Conservation (phyloP, 345 rosid species). For the Lepidium didymum region DNA sequence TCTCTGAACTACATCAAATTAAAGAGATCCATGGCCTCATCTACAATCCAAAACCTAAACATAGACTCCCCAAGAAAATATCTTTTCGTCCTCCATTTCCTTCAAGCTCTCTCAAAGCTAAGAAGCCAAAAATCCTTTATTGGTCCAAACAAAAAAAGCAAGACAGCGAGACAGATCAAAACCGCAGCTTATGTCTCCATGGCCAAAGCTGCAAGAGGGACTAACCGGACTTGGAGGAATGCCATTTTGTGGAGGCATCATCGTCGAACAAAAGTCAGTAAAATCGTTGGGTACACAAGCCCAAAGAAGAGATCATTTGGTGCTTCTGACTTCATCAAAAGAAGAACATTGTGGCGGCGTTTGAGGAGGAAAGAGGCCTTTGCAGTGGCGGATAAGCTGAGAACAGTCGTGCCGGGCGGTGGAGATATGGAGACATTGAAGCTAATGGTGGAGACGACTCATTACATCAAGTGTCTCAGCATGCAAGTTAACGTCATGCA, state of each 20-base stretch:
- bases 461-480: slow-evolving; percentile 6
- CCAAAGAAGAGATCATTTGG: not conserved
- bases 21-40: not conserved
- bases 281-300: not conserved
- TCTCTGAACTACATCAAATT: not conserved
- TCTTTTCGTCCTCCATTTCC: not conserved
- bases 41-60: not conserved
- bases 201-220: not conserved
- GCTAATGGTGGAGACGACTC: not conserved
- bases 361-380: not conserved
- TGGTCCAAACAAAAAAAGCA: not conserved
- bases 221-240: not conserved
- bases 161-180: not conserved
- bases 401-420: slow-evolving; percentile 8
- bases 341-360: not conserved
- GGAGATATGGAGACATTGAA: slow-evolving; percentile 1
- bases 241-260: not conserved
- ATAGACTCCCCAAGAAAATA: not conserved
- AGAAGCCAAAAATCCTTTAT: not conserved
- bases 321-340: not conserved
- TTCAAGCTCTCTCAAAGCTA: not conserved
- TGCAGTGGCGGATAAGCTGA: not conserved
- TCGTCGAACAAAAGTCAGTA: not conserved
- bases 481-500: slow-evolving; percentile 1
- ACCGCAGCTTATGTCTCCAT: slow-evolving; percentile 8